Conservation (phyloP, 345 rosid genomes). For the Gossypium rotundifolium region DNA sequence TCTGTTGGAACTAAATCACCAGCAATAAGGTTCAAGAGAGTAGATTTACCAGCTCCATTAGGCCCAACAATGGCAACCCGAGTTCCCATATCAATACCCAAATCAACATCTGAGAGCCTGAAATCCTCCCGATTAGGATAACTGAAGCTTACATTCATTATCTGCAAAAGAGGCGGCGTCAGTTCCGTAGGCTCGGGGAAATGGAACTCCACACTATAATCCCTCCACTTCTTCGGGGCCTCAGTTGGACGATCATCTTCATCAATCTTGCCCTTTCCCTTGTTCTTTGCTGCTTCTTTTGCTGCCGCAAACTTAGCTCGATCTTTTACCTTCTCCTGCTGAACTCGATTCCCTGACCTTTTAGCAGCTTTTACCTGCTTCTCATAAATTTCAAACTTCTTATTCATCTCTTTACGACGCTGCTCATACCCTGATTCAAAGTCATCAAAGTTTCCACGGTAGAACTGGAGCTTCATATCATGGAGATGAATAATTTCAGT, state of each 20-base stretch:
- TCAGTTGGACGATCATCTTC: slow-evolving; percentile 63
- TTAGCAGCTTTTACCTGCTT: slow-evolving; percentile 88
- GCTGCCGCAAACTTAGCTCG: slow-evolving; percentile 63
- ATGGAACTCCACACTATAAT: slow-evolving; percentile 87
- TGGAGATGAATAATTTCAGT: slow-evolving; percentile 89
- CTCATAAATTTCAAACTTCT: slow-evolving; percentile 63
- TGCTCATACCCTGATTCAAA: slow-evolving; percentile 87
- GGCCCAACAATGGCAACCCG: slow-evolving; percentile 94
- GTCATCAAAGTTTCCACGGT: slow-evolving; percentile 82
- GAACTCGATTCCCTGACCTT: slow-evolving; percentile 70
- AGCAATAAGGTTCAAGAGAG: slow-evolving; percentile 85
- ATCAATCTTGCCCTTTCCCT: slow-evolving; percentile 64
- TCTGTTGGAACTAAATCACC: slow-evolving; percentile 78
- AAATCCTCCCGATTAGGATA: slow-evolving; percentile 81
- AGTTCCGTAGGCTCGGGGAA: slow-evolving; percentile 96
- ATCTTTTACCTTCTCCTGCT: slow-evolving; percentile 89
- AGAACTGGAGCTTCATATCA: slow-evolving; percentile 70
- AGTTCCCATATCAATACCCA: slow-evolving; percentile 98
- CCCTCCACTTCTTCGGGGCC: slow-evolving; percentile 90
- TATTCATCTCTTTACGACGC: slow-evolving; percentile 86
- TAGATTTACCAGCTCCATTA: slow-evolving; percentile 95
- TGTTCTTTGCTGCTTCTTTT: slow-evolving; percentile 76
- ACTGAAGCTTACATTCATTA: slow-evolving; percentile 80
- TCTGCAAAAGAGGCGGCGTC: slow-evolving; percentile 90
- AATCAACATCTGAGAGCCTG: slow-evolving; percentile 75